Conservation (phyloP, 345 rosid genomes). For the Aquilaria sinensis region DNA sequence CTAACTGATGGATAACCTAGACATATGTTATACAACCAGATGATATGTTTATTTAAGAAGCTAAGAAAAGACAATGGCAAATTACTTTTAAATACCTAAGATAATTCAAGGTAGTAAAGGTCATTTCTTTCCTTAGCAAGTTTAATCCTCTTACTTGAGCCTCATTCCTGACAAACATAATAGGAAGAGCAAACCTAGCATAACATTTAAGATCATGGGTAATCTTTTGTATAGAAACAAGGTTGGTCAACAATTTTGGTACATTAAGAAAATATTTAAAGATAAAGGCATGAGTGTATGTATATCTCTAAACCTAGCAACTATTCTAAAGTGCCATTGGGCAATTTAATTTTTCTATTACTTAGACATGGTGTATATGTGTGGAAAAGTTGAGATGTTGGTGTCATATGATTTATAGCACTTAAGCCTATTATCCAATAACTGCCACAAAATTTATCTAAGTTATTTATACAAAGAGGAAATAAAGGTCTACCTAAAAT, state of each 20-base stretch:
- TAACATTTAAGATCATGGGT: too few relatives aligned
- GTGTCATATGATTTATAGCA: background rate
- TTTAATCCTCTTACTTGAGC: too few relatives aligned
- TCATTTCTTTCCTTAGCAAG: background rate
- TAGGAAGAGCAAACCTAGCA: too few relatives aligned
- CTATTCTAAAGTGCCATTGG: background rate
- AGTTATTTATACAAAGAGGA: background rate
- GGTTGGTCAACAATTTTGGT: background rate
- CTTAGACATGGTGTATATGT: conserved; percentile 1
- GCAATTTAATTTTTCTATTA: background rate
- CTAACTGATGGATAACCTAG: conserved; percentile 5
- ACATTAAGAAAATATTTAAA: conserved; percentile 1
- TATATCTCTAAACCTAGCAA: background rate
- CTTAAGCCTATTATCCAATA: background rate
- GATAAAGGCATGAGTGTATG: background rate
- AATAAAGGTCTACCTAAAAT: background rate
- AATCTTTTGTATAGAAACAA: background rate
- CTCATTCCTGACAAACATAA: too few relatives aligned
- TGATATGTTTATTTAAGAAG: background rate
- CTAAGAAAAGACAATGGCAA: background rate
- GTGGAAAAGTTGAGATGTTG: background rate
- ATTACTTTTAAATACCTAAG: too few relatives aligned
- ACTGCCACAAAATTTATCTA: background rate
- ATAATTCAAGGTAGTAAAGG: background rate
- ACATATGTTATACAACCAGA: background rate